These are phyloP conservation scores for Aegle marmelos DNA, from an alignment of 345 rosid species.

Conservation along the genomic window DNA sequence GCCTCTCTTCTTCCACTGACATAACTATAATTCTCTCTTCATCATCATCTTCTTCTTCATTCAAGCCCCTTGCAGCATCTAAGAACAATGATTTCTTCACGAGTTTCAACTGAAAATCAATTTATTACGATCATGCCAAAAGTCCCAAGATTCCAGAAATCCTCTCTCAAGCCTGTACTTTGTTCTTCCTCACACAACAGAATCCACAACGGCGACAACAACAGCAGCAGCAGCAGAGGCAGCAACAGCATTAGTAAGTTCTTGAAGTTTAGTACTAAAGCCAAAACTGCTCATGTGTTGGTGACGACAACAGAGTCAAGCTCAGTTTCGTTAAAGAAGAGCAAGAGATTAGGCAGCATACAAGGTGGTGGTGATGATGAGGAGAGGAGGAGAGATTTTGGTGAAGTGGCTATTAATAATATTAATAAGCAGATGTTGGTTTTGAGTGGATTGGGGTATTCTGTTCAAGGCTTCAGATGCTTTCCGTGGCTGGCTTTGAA, in stretches of 20 bases:
- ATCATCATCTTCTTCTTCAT: neutral
- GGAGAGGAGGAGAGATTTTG: constrained; percentile 30
- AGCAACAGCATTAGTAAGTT: constrained; percentile 7
- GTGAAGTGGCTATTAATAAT: constrained; percentile 36
- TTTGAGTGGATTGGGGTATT: constrained; percentile 85
- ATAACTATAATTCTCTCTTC: neutral
- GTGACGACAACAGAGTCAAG: constrained; percentile 18
- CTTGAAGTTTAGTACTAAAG: neutral
- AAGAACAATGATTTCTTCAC: constrained; percentile 14
- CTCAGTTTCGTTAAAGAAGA: constrained; percentile 33
- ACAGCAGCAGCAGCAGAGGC: too few species aligned
- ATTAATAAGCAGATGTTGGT: constrained; percentile 35
- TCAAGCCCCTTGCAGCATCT: neutral
- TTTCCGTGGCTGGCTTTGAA: constrained; percentile 94
- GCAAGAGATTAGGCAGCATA: constrained; percentile 6
- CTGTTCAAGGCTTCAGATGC: constrained; percentile 88
- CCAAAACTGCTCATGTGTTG: constrained; percentile 11
- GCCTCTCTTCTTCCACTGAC: neutral
- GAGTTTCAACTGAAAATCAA: constrained; percentile 7
- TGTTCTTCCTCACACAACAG: constrained; percentile 13
- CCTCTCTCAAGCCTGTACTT: neutral
- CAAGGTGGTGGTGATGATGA: constrained; percentile 22
- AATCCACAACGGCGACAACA: neutral
- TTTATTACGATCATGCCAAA: neutral
- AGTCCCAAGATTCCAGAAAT: constrained; percentile 14